These are phyloP conservation scores for Raphanus raphanistrum DNA, from an alignment of 345 rosid species.

Conservation along the genomic window DNA sequence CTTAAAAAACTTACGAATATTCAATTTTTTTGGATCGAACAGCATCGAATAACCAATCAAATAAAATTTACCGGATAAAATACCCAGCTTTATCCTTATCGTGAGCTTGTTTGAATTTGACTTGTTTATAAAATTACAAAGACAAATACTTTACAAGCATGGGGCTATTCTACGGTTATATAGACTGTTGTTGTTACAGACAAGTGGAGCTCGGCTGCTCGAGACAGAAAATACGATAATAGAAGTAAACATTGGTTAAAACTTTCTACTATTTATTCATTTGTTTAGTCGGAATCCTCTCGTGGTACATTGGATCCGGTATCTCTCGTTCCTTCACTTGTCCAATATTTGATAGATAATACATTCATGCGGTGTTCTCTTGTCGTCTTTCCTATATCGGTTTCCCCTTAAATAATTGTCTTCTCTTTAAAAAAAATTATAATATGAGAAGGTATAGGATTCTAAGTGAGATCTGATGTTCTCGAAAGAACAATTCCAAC, in stretches of 20 bases:
- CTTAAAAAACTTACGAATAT: too few species aligned
- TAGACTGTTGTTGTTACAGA: neutral
- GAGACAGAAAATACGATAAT: slow-evolving; percentile 13
- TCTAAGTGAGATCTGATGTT: neutral
- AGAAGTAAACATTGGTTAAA: neutral
- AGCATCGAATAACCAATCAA: too few species aligned
- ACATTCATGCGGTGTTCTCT: neutral
- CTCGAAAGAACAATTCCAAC: neutral
- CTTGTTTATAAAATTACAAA: neutral
- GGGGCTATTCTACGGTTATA: neutral
- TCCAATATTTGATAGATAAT: neutral
- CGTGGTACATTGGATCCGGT: slow-evolving; percentile 29
- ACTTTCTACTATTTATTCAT: neutral
- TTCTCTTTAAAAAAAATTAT: too few species aligned
- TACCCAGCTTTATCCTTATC: too few species aligned
- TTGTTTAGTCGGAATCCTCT: neutral
- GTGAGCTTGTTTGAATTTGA: neutral
- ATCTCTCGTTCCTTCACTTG: neutral
- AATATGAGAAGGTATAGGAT: neutral
- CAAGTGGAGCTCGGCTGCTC: neutral
- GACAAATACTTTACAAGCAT: slow-evolving; percentile 13
- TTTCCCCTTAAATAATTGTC: neutral
- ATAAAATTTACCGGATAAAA: too few species aligned
- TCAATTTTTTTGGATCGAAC: too few species aligned
- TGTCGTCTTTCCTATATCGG: neutral